phyloP scores from a whole-genome alignment of 2,329 filamentous ascomycete genomes.

The Venturia carpophila region DNA sequence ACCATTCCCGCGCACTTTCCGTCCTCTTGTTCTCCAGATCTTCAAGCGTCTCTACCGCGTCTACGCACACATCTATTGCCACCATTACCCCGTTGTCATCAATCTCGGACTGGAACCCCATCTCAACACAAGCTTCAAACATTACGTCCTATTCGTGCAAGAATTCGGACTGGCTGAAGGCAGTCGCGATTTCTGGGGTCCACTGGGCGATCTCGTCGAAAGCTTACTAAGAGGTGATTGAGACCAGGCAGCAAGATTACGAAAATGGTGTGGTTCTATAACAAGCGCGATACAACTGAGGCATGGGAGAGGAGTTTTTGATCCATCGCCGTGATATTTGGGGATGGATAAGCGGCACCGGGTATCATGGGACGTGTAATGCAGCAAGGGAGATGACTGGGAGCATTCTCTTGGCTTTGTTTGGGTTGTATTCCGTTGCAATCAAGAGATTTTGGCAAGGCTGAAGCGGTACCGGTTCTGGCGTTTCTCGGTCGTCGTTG shows the following conservation, averaged over 20 bases:
- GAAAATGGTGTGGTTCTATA: neutral
- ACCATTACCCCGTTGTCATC: slow-evolving; percentile 92
- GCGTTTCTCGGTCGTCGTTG: neutral
- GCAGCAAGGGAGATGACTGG: neutral
- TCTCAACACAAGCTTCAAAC: slow-evolving; percentile 98
- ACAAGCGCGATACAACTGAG: neutral
- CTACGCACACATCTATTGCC: slow-evolving; percentile 96
- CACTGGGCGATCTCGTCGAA: slow-evolving; percentile 88
- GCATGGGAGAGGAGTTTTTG: neutral
- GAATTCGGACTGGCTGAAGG: slow-evolving; percentile 89
- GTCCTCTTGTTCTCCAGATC: slow-evolving; percentile 93
- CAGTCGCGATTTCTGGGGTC: slow-evolving; percentile 89
- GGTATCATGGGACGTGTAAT: slow-evolving; percentile 9
- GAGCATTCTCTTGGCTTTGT: neutral
- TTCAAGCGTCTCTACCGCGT: slow-evolving; percentile 99
- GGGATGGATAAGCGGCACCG: slow-evolving; percentile 1
- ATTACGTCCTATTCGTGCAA: slow-evolving; percentile 97
- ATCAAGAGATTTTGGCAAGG: neutral
- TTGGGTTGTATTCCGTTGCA: neutral
- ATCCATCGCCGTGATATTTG: neutral
- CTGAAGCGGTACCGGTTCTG: slow-evolving; percentile 6
- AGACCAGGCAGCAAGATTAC: slow-evolving; percentile 22
- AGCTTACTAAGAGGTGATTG: slow-evolving; percentile 94
- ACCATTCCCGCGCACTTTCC: slow-evolving; percentile 84
- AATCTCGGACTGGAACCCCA: slow-evolving; percentile 94